Evolutionary conservation across 73 alveolate species (phyloP).

Genomic region (Tetrahymena borealis): DNA sequence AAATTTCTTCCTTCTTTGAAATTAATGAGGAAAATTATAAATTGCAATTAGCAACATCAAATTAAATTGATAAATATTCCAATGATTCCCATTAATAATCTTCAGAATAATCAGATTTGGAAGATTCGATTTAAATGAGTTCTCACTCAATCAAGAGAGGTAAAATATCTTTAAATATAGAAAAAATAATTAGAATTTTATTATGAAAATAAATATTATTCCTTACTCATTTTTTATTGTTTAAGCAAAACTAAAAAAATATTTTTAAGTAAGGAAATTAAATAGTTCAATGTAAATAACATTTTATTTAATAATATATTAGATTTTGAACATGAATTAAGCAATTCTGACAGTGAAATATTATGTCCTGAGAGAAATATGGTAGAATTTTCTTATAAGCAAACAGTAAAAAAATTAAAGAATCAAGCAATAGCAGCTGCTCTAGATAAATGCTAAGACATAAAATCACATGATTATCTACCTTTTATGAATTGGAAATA

Average conservation of each 20-base stretch:
- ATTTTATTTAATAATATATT: neutral
- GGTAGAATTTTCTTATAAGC: neutral
- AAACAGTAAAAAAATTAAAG: neutral
- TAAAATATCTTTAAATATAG: neutral
- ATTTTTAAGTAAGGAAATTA: neutral
- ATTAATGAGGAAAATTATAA: neutral
- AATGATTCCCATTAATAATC: neutral
- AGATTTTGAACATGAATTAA: neutral
- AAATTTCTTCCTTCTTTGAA: neutral
- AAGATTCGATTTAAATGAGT: neutral
- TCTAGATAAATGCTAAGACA: neutral
- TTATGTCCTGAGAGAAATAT: neutral
- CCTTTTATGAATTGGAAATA: neutral
- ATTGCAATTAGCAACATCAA: neutral
- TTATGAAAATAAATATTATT: too few species aligned
- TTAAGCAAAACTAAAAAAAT: too few species aligned
- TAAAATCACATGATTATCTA: neutral
- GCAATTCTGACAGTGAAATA: neutral
- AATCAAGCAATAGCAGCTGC: neutral
- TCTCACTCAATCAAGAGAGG: neutral
- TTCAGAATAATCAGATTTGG: neutral
- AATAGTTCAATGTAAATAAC: too few species aligned
- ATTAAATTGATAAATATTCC: neutral
- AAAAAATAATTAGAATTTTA: too few species aligned
- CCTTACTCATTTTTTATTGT: too few species aligned